Conservation (phyloP, 257 asterid species). For the Vinca minor region DNA sequence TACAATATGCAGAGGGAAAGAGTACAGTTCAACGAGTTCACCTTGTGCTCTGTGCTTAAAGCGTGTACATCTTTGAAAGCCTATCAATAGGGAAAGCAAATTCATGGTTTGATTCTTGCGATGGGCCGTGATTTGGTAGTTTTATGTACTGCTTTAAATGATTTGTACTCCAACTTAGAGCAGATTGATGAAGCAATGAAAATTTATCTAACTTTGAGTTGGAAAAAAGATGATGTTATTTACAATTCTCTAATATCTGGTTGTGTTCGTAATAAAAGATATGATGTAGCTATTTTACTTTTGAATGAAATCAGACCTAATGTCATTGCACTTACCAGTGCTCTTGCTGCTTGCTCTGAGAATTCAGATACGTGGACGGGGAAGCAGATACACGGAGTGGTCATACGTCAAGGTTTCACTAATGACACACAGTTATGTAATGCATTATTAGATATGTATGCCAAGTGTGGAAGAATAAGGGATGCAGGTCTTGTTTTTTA, state of each 20-base stretch:
- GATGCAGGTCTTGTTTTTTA: slow-evolving; percentile 19
- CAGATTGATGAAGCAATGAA: slow-evolving; percentile 21
- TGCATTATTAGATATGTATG: slow-evolving; percentile 22
- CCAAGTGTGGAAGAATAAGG: slow-evolving; percentile 23
- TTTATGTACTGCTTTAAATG: slow-evolving; percentile 21
- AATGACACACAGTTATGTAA: slow-evolving; percentile 18
- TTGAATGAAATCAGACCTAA: slow-evolving; percentile 14
- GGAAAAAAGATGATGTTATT: slow-evolving; percentile 20
- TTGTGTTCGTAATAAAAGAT: slow-evolving; percentile 18
- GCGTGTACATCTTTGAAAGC: slow-evolving; percentile 19
- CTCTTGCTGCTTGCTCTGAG: slow-evolving; percentile 22
- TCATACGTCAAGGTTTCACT: slow-evolving; percentile 14
- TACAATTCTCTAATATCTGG: slow-evolving; percentile 18
- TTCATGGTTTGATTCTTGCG: slow-evolving; percentile 18
- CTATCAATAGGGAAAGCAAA: slow-evolving; percentile 19
- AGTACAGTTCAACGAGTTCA: slow-evolving; percentile 15
- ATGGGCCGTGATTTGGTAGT: slow-evolving; percentile 23
- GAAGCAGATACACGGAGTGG: slow-evolving; percentile 20
- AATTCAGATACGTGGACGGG: slow-evolving; percentile 22
- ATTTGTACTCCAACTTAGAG: slow-evolving; percentile 16
- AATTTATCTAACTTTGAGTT: slow-evolving; percentile 12
- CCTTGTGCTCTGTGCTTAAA: slow-evolving; percentile 22
- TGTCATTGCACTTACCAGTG: slow-evolving; percentile 20
- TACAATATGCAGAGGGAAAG: slow-evolving; percentile 14
- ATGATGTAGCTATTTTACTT: slow-evolving; percentile 18